phyloP scores from a whole-genome alignment of 768 basidiomycete species.

The Lactifluus rugatus region DNA sequence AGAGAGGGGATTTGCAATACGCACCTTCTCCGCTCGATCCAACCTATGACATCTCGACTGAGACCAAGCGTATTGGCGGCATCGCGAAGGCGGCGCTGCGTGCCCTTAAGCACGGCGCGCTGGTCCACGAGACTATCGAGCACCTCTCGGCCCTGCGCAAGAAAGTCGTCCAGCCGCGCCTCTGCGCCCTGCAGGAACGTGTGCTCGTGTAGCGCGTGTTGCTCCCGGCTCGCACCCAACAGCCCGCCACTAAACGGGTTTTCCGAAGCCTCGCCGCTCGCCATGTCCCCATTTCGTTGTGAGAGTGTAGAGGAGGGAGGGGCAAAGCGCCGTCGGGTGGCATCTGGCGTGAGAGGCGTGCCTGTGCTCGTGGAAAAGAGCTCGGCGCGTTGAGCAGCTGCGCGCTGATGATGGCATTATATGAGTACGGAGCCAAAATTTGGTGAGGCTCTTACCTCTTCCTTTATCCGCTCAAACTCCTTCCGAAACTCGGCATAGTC shows the following conservation, averaged over 20 bases:
- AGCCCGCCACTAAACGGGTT: constrained; percentile 71
- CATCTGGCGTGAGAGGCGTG: constrained; percentile 27
- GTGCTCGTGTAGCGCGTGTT: constrained; percentile 80
- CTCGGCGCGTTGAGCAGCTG: constrained; percentile 50
- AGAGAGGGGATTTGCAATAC: constrained; percentile 22
- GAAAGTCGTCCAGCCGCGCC: constrained; percentile 74
- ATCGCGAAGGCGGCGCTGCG: constrained; percentile 73
- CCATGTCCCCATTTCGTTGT: constrained; percentile 18
- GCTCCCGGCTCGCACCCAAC: constrained; percentile 50
- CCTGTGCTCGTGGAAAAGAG: constrained; percentile 40
- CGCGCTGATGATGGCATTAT: constrained; percentile 35
- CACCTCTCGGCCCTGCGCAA: constrained; percentile 87
- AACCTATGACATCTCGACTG: constrained; percentile 89
- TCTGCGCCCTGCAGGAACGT: constrained; percentile 81
- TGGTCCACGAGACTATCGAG: constrained; percentile 90
- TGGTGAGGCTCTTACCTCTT: constrained; percentile 34
- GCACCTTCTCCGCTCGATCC: constrained; percentile 93
- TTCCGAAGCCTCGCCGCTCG: constrained; percentile 43
- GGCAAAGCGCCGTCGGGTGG: constrained; percentile 51
- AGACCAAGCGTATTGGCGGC: constrained; percentile 92
- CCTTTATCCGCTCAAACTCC: constrained; percentile 75
- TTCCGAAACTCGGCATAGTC: constrained; percentile 77
- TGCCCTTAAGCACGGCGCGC: constrained; percentile 90
- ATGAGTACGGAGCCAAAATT: neutral
- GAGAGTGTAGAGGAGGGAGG: constrained; percentile 19